Base-by-base conservation (phyloP, 345 rosid species). In the Hirschfeldia incana region DNA sequence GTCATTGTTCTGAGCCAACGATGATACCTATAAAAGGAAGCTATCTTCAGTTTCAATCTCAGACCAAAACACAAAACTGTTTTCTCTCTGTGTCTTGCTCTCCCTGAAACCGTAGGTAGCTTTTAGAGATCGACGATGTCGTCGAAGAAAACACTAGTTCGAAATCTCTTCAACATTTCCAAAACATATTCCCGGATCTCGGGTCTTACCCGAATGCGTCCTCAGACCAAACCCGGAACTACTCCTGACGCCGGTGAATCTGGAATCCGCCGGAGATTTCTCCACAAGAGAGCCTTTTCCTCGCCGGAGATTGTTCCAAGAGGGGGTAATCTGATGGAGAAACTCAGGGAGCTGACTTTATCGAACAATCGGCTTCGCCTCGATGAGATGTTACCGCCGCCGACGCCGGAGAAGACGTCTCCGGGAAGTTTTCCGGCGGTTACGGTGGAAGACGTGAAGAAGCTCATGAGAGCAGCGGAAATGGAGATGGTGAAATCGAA, bases 381-480 rank as follows among this genome's bases (percentile, higher is more conserved):
- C 34, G 92, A 90, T 21, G 90, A 83, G 8, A 63, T 91, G 82
- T 51, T 72, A 29, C 92, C 91, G 12, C 90, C 69, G 6, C 34
- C 64, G 61, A 49, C 69, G 51, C 32, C 74, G 65, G 79, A 65
- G 73, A 67, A 69, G 66, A 27, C 3, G 15, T 39, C 78, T 4
- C 78, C 76, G 69, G 79, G 30, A 5, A 3, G 1, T 34, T 74
- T 74, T 2, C 49, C 78, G 66, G 83, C 75, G 32, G 75, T 94
- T 63, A 87, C 94, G 75, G 90, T 81, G 76, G 88, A 73, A 67
- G 97, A 88, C 17, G 92, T 88, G 86, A 90, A 86, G 91, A 95
- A 93, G 90, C 74, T 95, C 62, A 73, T 93, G 78, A 85, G 76
- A 80, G 94, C 84, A 73, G 93, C 90, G 76, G 96, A 87, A 79